These are phyloP conservation scores for Schrenkiella parvula DNA, from an alignment of 345 rosid species.

Conservation along the genomic window DNA sequence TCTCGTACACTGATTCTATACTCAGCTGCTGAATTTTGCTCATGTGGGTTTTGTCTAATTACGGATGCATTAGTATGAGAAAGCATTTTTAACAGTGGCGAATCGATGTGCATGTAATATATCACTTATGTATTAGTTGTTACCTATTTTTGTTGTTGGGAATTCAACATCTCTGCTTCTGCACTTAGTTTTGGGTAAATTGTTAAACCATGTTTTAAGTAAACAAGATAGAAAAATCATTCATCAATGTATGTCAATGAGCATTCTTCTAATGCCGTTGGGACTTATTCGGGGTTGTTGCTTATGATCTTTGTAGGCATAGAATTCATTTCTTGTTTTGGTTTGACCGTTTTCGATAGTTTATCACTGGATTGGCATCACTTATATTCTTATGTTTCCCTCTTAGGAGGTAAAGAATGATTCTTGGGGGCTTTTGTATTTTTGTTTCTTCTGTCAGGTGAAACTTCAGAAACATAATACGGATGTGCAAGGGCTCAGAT, in stretches of 20 bases:
- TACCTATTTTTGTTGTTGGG: background rate
- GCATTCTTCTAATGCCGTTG: background rate
- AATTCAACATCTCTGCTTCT: background rate
- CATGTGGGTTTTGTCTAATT: background rate
- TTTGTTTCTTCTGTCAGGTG: slow-evolving; percentile 47
- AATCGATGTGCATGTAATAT: background rate
- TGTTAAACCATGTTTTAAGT: background rate
- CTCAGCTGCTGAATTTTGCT: background rate
- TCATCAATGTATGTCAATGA: background rate
- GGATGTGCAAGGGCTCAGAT: slow-evolving; percentile 66
- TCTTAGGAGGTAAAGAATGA: background rate
- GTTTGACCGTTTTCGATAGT: background rate
- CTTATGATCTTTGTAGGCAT: background rate
- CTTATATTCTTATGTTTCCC: background rate
- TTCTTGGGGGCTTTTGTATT: background rate
- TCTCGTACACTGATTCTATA: background rate
- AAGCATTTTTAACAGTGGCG: background rate
- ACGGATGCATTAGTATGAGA: background rate
- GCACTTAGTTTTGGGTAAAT: background rate
- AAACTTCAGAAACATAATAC: slow-evolving; percentile 92
- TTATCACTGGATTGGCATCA: background rate
- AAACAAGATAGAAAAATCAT: background rate
- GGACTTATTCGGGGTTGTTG: background rate
- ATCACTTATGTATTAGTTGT: background rate
- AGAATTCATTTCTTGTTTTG: background rate